These are phyloP conservation scores for Crucibulum laeve DNA, from an alignment of 768 basidiomycete species.

Conservation along the genomic window DNA sequence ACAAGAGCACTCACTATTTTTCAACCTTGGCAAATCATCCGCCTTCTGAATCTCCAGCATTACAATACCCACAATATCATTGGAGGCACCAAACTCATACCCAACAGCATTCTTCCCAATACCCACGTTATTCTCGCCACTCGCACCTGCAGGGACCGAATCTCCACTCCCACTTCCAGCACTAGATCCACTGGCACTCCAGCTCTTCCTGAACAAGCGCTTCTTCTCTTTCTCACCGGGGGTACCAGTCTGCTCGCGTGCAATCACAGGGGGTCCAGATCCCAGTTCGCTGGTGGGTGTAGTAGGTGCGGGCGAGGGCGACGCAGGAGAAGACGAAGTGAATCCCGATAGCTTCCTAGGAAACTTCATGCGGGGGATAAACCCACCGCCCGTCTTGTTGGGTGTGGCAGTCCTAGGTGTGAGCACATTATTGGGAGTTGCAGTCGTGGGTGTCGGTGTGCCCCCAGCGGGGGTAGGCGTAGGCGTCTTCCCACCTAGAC, in stretches of 20 bases:
- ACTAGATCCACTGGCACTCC: background rate
- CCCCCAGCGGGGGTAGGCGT: background rate
- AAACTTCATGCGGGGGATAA: constrained; percentile 18
- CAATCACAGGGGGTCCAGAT: constrained; percentile 1
- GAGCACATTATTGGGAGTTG: background rate
- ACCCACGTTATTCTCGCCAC: background rate
- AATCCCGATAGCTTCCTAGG: constrained; percentile 9
- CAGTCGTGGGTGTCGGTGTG: background rate
- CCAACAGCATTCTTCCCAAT: constrained; percentile 20
- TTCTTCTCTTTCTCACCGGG: constrained; percentile 8
- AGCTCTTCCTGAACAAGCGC: constrained; percentile 6
- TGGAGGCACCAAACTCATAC: constrained; percentile 57
- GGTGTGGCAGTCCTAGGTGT: background rate
- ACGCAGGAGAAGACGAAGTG: constrained; percentile 9
- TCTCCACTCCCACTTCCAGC: background rate
- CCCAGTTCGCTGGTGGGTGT: background rate
- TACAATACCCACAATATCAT: constrained; percentile 92
- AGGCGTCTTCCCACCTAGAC: background rate
- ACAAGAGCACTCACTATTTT: constrained; percentile 64
- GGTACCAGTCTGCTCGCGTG: constrained; percentile 1
- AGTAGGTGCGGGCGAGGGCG: constrained; percentile 1
- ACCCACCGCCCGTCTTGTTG: constrained; percentile 2
- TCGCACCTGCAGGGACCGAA: background rate
- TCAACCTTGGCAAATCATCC: constrained; percentile 77
- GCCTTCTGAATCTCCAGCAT: constrained; percentile 89